Conservation (phyloP, 2,329 filamentous ascomycete species). For the Polychaeton citri region DNA sequence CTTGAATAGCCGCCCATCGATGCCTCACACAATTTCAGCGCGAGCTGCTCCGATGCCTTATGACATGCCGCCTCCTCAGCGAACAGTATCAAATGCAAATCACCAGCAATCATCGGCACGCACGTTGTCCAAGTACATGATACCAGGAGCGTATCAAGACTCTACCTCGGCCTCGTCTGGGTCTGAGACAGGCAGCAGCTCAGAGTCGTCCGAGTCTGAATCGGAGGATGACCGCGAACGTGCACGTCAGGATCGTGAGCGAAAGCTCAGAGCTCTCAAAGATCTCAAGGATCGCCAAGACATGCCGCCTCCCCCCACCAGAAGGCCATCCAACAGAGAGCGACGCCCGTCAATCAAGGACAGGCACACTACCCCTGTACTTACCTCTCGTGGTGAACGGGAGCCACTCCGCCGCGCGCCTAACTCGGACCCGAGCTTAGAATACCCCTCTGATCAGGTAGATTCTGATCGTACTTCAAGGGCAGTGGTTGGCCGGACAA, state of each 20-base stretch:
- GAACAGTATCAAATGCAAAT: too few species aligned
- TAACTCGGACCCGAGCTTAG: constrained; percentile 8
- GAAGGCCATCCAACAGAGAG: background rate
- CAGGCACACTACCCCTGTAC: background rate
- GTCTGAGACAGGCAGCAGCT: background rate
- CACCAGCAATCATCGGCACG: too few species aligned
- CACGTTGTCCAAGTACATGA: background rate
- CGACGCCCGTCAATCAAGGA: background rate
- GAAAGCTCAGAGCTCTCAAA: background rate
- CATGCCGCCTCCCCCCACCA: constrained; percentile 1
- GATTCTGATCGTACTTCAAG: constrained; percentile 14
- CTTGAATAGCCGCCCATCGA: background rate
- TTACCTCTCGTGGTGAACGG: background rate
- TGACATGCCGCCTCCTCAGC: too few species aligned
- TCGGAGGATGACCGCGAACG: background rate
- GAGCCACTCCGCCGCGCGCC: constrained; percentile 4
- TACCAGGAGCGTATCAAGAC: background rate
- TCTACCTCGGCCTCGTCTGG: background rate
- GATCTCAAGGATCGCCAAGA: background rate
- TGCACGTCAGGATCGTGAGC: background rate
- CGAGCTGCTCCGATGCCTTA: background rate
- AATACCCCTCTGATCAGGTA: constrained; percentile 11
- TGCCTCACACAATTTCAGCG: background rate
- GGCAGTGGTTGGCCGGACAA: constrained; percentile 8
- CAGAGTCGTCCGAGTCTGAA: background rate